Base-by-base conservation (phyloP, 257 asterid species). In the Avicennia marina region DNA sequence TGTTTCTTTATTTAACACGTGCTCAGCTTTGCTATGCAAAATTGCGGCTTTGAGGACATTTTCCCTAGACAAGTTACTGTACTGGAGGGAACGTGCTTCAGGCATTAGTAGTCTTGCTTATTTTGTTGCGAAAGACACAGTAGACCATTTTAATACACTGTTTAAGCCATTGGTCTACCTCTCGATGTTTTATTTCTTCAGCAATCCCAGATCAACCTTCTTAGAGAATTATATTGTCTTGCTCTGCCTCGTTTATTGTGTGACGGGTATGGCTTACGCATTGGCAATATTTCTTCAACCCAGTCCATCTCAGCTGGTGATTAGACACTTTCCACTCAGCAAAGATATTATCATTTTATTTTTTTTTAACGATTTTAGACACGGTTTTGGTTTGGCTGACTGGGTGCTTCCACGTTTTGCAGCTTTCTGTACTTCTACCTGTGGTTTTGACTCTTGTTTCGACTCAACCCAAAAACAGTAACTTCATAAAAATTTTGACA, bases 361-460 rank as follows among this genome's bases (percentile, higher is more conserved):
- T n/a, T n/a, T n/a, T n/a, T n/a, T n/a, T n/a, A n/a, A n/a, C n/a
- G n/a, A n/a, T n/a, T n/a, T n/a, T n/a, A n/a, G 33, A 29, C 33
- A 29, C 33, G 33, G 7, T 29, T n/a, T n/a, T n/a, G n/a, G n/a
- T 29, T 29, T 29, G 34, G 34, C 34, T 29, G 34, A 29, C 8
- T 4, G 34, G 34, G 34, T 29, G 34, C 34, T 29, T 4, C 25
- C 38, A 36, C 44, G 12, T 47, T 51, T 10, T 70, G 83, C 87
- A 90, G 98, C 85, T 91, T 66, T 87, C 95, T 4, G 98, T 85
- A 4, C 80, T 90, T 77, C 83, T 90, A 42, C 98, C 96, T 2
- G 98, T 90, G 40, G 86, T 90, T 67, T 75, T 90, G 72, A 85
- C 95, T 59, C 96, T 90, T 56, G 47, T 90, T n/a, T 87, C 98